A percentile compares a stretch with the other conserved stretches of the same genome.
Conservation (phyloP, 495 filamentous ascomycete genomes). For the Ramalina peruviana region DNA sequence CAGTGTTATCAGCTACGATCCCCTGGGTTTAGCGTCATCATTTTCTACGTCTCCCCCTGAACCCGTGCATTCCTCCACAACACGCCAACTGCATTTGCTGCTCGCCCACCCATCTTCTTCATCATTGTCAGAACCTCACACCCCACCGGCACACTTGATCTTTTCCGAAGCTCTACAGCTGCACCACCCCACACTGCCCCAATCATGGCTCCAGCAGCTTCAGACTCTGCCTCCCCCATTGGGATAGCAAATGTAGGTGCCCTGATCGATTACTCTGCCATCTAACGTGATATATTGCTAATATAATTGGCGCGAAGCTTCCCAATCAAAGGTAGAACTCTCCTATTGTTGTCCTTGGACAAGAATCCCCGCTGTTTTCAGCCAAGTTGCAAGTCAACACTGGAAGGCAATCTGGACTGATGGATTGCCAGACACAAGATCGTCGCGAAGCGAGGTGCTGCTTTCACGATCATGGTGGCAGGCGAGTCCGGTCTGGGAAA, state of each 20-base stretch:
- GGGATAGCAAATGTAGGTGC: conserved; percentile 90
- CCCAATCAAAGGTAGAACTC: conserved; percentile 66
- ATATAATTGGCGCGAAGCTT: conserved; percentile 32
- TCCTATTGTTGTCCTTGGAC: background rate
- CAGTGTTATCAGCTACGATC: no score
- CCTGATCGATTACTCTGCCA: background rate
- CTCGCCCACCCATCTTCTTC: no score
- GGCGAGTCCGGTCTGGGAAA: conserved; percentile 97
- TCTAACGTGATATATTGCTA: conserved; percentile 1
- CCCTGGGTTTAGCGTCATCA: no score
- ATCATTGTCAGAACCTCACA: no score
- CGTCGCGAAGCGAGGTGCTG: conserved; percentile 95
- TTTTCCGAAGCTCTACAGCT: background rate
- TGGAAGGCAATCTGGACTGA: background rate
- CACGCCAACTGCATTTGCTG: no score
- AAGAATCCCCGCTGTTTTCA: background rate
- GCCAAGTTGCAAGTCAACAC: conserved; percentile 1
- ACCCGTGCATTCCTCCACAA: no score
- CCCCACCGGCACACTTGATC: no score
- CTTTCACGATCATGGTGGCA: conserved; percentile 99
- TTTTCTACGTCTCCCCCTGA: no score
- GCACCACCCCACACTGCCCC: conserved; percentile 10
- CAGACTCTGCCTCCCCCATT: conserved; percentile 84
- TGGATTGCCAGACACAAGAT: conserved; percentile 71
- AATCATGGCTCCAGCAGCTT: conserved; percentile 60